A percentile compares a stretch with the other conserved stretches of the same genome.
phyloP scores from a whole-genome alignment of 495 filamentous ascomycete species.

The Hamigera avellanea region DNA sequence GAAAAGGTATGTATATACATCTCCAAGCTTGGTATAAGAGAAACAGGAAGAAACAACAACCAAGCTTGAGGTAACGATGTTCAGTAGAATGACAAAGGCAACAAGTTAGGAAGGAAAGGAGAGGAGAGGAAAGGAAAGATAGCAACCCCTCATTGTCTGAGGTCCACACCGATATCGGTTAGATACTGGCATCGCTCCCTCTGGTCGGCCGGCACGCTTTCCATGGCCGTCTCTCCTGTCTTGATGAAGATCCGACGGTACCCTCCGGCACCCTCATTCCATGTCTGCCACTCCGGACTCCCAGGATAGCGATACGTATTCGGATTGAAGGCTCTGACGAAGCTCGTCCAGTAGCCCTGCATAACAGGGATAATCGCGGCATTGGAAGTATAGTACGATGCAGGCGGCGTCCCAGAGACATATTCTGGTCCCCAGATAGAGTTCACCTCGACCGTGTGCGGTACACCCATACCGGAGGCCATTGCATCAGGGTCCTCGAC shows the following conservation, averaged over 20 bases:
- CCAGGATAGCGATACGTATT: slow-evolving; percentile 36
- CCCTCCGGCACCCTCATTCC: slow-evolving; percentile 16
- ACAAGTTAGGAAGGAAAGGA: too few relatives aligned
- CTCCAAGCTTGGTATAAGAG: too few relatives aligned
- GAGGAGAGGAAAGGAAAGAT: too few relatives aligned
- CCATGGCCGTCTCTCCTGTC: slow-evolving; percentile 47
- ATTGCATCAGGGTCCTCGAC: slow-evolving; percentile 41
- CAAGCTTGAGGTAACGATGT: too few relatives aligned
- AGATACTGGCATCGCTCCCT: slow-evolving; percentile 42
- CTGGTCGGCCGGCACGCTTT: slow-evolving; percentile 36
- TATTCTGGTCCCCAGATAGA: slow-evolving; percentile 48
- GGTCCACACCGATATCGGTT: slow-evolving; percentile 33
- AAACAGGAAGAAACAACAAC: too few relatives aligned
- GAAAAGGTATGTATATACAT: too few relatives aligned
- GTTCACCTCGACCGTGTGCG: slow-evolving; percentile 49
- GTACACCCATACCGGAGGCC: slow-evolving; percentile 43
- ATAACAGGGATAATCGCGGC: slow-evolving; percentile 42
- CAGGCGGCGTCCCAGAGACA: slow-evolving; percentile 28
- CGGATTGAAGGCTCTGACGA: slow-evolving; percentile 52
- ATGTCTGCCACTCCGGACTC: slow-evolving; percentile 38
- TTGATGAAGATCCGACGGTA: slow-evolving; percentile 40
- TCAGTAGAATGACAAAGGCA: too few relatives aligned
- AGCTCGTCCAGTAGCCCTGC: slow-evolving; percentile 59
- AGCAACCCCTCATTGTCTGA: slow-evolving; percentile 31
- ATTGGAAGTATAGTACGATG: slow-evolving; percentile 43